Base-by-base conservation (phyloP, 805 yeast species). In the Cyberlindnera maclurae region DNA sequence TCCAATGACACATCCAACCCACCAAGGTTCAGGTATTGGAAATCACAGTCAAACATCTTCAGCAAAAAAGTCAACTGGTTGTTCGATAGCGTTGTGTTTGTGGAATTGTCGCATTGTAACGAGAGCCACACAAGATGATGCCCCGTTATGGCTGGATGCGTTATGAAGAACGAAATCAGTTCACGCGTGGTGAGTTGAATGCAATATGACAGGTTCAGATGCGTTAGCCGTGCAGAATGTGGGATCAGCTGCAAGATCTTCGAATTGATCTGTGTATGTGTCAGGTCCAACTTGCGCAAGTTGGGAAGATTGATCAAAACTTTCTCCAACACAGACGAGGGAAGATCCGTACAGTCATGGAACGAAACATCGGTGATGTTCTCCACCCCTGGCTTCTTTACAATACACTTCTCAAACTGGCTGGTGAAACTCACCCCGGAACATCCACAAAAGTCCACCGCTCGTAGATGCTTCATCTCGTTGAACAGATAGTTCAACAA, bases 391-490 rank as follows among this genome's bases (percentile, higher is more conserved):
- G 55, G 53, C 26, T 32, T 43, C 38, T 44, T 41, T 12, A 49
- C 46, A 31, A 41, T 50, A 16, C 75, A 57, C 15, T 63, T 52
- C 13, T 68, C 63, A 50, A 86, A 80, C 17, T 83, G 79, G 12
- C 65, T 50, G 11, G 77, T 75, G 54, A 87, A 85, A 24, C 55
- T 63, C 28, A 65, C 67, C 33, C 84, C 82, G 5, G 86, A 75
- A 29, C 94, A 84, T 7, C 96, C 97, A 59, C 96, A 88, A 46
- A 88, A 86, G 60, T 88, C 97, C 11, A 88, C 61, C 1, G 85
- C 75, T 58, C 80, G 74, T 36, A 89, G 64, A 39, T 69, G 63
- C 4, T 71, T 71, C 51, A 77, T 60, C 15, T 63, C 48, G 46
- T 77, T 75, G 56, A 82, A 77, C 18, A 84, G 63, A 34, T 59